Conservation (phyloP, 768 basidiomycete genomes). For the Lactarius akahatsu region DNA sequence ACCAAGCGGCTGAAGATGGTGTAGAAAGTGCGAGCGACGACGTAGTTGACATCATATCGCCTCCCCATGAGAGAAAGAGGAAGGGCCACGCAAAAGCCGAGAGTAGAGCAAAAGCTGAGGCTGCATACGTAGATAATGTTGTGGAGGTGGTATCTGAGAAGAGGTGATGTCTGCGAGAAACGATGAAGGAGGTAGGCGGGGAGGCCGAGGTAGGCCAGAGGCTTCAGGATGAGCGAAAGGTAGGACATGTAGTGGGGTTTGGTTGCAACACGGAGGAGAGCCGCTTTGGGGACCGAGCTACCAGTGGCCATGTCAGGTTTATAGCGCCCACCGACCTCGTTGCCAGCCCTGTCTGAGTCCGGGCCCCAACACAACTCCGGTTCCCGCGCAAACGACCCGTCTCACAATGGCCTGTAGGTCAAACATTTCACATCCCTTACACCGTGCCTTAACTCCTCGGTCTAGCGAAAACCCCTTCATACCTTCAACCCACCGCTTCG, state of each 20-base stretch:
- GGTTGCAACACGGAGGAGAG: constrained; percentile 10
- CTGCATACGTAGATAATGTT: constrained; percentile 69
- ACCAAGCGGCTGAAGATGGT: constrained; percentile 57
- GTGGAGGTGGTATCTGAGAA: constrained; percentile 70
- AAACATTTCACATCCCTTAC: background rate
- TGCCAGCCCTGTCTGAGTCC: background rate
- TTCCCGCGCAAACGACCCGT: background rate
- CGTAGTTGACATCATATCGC: constrained; percentile 75
- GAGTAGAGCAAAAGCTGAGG: constrained; percentile 61
- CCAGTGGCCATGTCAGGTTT: constrained; percentile 20
- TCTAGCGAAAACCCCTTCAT: constrained; percentile 29
- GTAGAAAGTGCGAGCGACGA: constrained; percentile 86
- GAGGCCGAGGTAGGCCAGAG: constrained; percentile 74
- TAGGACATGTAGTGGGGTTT: constrained; percentile 53
- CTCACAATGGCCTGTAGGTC: constrained; percentile 1
- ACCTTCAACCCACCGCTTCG: constrained; percentile 30
- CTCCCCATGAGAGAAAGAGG: constrained; percentile 66
- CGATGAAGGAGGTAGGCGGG: constrained; percentile 66
- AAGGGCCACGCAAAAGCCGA: constrained; percentile 67
- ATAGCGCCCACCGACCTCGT: background rate
- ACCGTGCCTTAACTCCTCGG: background rate
- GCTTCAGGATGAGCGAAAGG: constrained; percentile 58
- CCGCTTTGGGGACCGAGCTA: constrained; percentile 24
- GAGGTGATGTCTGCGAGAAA: constrained; percentile 53
- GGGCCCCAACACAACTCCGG: constrained; percentile 1